Evolutionary conservation across 441 rosid species (phyloP).

Genomic region (Codiaeum variegatum): DNA sequence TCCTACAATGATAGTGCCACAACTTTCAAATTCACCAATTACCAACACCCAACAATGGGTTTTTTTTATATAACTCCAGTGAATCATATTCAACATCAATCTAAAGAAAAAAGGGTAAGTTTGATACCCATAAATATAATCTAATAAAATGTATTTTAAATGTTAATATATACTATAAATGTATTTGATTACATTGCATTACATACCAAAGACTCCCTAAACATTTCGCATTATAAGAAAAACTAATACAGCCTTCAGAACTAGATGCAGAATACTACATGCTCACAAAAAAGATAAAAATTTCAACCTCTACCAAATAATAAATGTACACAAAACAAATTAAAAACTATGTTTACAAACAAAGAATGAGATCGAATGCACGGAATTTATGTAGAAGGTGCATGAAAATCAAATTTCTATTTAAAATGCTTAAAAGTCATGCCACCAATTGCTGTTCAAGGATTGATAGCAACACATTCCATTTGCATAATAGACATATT

Average conservation of each 20-base stretch:
- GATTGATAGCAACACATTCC: background rate
- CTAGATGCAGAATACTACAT: background rate
- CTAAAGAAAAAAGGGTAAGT: background rate
- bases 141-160: no score
- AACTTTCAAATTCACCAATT: background rate
- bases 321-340: background rate
- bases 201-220: no score
- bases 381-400: background rate
- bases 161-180: no score
- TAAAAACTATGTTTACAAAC: background rate
- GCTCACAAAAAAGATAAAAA: background rate
- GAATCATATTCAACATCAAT: slow-evolving; percentile 3
- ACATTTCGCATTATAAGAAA: background rate
- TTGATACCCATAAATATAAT: no score
- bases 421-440: background rate
- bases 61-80: background rate
- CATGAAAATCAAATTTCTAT: background rate
- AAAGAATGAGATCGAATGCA: background rate
- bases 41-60: background rate
- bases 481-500: background rate
- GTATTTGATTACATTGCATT: no score
- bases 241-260: background rate
- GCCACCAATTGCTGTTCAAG: background rate
- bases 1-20: background rate
- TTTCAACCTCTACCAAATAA: background rate